Evolutionary conservation across 129 eudicot species (phyloP).

Genomic region (Centella asiatica): DNA sequence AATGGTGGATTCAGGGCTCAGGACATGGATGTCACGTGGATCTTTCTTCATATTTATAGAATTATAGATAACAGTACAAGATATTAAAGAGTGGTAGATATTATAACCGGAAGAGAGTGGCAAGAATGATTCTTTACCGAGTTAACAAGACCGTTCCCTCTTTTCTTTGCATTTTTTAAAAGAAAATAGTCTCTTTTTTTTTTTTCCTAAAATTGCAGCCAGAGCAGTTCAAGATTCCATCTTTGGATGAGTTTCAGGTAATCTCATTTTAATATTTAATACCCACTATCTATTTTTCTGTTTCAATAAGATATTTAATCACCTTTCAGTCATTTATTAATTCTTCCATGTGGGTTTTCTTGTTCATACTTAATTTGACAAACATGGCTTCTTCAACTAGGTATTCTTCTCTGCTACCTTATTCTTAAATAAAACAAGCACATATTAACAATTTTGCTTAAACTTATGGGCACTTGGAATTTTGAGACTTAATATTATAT

Average conservation of each 20-base stretch:
- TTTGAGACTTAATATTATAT: background rate
- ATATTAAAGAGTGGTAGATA: too few species aligned
- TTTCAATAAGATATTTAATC: background rate
- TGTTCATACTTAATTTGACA: background rate
- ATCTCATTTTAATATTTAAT: background rate
- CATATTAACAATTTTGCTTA: background rate
- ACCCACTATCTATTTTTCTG: background rate
- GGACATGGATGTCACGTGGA: too few species aligned
- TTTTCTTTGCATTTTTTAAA: background rate
- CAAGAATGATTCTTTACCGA: constrained; percentile 4
- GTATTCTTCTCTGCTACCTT: background rate
- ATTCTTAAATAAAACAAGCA: background rate
- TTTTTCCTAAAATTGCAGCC: background rate
- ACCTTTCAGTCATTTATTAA: constrained; percentile 1
- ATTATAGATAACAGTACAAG: too few species aligned
- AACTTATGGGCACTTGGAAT: background rate
- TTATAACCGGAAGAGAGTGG: too few species aligned
- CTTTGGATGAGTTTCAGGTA: constrained; percentile 5
- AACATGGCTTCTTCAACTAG: background rate
- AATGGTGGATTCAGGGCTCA: too few species aligned
- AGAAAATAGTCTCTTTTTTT: too few species aligned
- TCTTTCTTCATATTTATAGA: too few species aligned
- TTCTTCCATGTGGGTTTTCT: background rate
- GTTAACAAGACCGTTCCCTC: constrained; percentile 3
- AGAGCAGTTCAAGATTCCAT: background rate